Conservation (phyloP, 2,329 filamentous ascomycete genomes). For the Exophiala dermatitidis region DNA sequence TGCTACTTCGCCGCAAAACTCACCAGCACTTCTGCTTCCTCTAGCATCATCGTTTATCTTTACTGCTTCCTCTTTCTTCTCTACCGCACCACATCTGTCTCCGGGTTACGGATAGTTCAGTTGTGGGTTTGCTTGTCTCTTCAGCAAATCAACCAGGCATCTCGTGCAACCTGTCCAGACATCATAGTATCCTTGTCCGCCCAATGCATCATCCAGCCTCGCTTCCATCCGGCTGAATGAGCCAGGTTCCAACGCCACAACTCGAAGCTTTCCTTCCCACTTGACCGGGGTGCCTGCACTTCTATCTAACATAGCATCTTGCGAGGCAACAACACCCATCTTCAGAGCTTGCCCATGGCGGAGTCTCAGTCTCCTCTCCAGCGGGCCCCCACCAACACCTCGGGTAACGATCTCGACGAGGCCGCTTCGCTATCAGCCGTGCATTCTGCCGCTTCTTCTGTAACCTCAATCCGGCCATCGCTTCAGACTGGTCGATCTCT, state of each 20-base stretch:
- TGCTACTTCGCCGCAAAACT: too few species aligned
- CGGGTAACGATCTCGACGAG: conserved; percentile 17
- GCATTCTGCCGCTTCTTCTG: conserved; percentile 14
- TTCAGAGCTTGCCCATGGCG: conserved; percentile 5
- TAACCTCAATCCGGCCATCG: conserved; percentile 11
- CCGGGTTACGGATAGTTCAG: too few species aligned
- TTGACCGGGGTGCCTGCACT: conserved; percentile 5
- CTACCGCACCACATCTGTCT: too few species aligned
- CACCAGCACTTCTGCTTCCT: too few species aligned
- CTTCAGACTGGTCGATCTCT: conserved; percentile 10
- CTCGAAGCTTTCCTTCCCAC: not conserved
- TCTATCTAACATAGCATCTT: not conserved
- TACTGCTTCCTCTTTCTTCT: too few species aligned
- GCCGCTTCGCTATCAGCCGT: conserved; percentile 13
- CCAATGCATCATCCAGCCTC: not conserved
- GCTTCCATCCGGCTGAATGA: not conserved
- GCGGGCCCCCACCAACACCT: conserved; percentile 18
- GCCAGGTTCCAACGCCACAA: conserved; percentile 3
- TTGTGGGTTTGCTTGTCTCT: too few species aligned
- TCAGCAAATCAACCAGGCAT: too few species aligned
- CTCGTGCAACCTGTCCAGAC: too few species aligned
- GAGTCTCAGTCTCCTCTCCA: conserved; percentile 17
- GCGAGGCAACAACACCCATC: not conserved
- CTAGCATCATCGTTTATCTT: too few species aligned
- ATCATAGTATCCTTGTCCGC: too few species aligned